Evolutionary conservation across 1,284 basidiomycete species (phyloP), one percentile per base, ranked within the genome.

Genomic region (Ganoderma resinaceum): DNA sequence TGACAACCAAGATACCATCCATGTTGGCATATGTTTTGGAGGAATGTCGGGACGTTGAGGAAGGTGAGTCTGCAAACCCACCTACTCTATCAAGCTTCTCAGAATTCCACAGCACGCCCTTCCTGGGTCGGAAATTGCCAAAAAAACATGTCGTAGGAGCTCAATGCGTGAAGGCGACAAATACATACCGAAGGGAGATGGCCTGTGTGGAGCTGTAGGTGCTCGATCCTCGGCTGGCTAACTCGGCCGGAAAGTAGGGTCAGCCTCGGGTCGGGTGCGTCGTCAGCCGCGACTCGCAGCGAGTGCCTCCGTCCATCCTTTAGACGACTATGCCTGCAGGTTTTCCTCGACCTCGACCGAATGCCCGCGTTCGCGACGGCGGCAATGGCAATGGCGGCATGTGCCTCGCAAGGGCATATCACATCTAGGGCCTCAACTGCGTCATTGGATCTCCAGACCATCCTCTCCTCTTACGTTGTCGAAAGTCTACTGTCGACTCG

Each of bases 401-500:
- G 35, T 60, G 23, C 37, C 23, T 26, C n/a, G 31, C 63, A 49
- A 57, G 57, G 61, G n/a, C 46, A 37, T 16, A 63, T 70, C 9
- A 60, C 62, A 29, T 69, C 69, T 23, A 33, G 58, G 2, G 55
- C 59, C 14, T 72, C 71, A 20, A 72, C 65, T 26, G 68, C 70
- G 29, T 72, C 76, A n/a, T 61, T 79, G 64, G 73, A 78, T 69
- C 63, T 79, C 58, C 65, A 70, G 42, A 63, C 71, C 20, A 53
- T 76, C 43, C 63, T 76, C n/a, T 70, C 66, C 16, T 62, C 73
- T 12, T 46, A 71, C 61, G 61, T 66, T 7, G 74, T 69, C 43
- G 77, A 78, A 57, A 76, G 74, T 59, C 66, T 82, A 40, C 72
- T 78, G 23, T 67, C 74, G 26, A 66, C 72, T 31, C 76, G 76